These are phyloP conservation scores for Acanthamoeba royreba DNA, from an alignment of 208 protist genomes.

Conservation along the genomic window DNA sequence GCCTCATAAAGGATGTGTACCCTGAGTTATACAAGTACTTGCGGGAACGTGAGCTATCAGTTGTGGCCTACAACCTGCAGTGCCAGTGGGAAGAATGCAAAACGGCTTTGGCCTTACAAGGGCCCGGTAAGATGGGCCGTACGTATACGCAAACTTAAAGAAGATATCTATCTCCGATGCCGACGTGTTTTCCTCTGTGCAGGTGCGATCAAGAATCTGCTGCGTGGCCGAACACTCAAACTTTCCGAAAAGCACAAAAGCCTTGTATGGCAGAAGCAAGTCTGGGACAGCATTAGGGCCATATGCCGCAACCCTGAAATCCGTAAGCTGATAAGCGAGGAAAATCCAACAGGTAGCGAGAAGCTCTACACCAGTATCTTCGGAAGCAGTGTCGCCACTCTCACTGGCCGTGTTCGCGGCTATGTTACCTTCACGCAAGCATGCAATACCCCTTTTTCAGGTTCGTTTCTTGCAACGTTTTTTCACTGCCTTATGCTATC, in stretches of 20 bases:
- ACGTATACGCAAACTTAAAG: background rate
- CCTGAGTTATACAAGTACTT: slow-evolving; percentile 9
- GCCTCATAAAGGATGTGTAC: background rate
- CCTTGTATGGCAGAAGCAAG: background rate
- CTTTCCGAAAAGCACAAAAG: background rate
- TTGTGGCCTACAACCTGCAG: background rate
- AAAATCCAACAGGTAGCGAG: background rate
- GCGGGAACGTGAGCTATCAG: background rate
- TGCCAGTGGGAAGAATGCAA: background rate
- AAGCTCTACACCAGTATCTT: background rate
- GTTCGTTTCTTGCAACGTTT: background rate
- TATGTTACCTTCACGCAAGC: slow-evolving; percentile 33
- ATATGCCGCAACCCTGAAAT: background rate
- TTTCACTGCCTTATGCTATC: background rate
- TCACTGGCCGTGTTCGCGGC: background rate
- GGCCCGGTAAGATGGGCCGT: background rate
- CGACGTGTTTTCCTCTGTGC: background rate
- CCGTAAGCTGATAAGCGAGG: background rate
- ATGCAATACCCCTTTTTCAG: slow-evolving; percentile 17
- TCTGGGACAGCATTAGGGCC: background rate
- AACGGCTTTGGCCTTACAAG: background rate
- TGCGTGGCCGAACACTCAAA: background rate
- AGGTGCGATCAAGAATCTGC: background rate
- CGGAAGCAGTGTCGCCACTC: background rate
- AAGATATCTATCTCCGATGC: background rate